Conservation (phyloP, 2,329 filamentous ascomycete species). For the Colletotrichum tabaci region DNA sequence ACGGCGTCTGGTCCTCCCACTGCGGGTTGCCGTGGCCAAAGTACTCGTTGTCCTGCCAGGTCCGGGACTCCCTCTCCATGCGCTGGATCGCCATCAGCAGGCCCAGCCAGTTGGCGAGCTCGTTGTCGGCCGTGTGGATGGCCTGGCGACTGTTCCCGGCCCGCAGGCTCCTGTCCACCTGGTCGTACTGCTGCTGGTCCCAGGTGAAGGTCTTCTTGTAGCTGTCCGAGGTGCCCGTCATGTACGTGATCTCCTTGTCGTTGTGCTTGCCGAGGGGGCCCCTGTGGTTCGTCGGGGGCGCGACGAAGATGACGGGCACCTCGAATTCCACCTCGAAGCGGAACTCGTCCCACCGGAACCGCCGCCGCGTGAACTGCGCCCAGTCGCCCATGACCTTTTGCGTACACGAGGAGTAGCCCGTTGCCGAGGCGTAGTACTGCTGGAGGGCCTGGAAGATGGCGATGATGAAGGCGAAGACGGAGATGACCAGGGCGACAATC, state of each 20-base stretch:
- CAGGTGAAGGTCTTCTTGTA: constrained; percentile 33
- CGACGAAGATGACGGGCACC: constrained; percentile 38
- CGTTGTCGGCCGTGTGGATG: constrained; percentile 40
- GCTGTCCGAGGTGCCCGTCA: constrained; percentile 32
- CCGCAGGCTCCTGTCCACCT: constrained; percentile 14
- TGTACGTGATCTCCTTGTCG: constrained; percentile 34
- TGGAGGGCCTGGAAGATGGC: constrained; percentile 38
- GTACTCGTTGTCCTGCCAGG: constrained; percentile 33
- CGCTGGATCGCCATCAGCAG: constrained; percentile 40
- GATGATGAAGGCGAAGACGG: constrained; percentile 36
- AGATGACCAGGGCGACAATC: constrained; percentile 34
- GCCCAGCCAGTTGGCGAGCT: constrained; percentile 29
- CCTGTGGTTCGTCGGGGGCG: constrained; percentile 21
- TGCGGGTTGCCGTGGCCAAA: constrained; percentile 17
- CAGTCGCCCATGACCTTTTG: constrained; percentile 36
- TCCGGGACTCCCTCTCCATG: constrained; percentile 39
- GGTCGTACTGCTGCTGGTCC: constrained; percentile 28
- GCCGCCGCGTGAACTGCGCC: constrained; percentile 30
- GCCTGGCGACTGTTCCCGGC: constrained; percentile 27
- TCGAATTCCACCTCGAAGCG: constrained; percentile 40
- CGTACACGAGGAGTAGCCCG: constrained; percentile 28
- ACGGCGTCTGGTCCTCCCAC: constrained; percentile 25
- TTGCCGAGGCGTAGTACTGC: constrained; percentile 37
- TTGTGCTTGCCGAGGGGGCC: constrained; percentile 22
- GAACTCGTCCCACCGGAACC: constrained; percentile 39